Evolutionary conservation across 495 filamentous ascomycete genomes (phyloP), one percentile per base, ranked within the genome.

Genomic region (Daldinia grandis): DNA sequence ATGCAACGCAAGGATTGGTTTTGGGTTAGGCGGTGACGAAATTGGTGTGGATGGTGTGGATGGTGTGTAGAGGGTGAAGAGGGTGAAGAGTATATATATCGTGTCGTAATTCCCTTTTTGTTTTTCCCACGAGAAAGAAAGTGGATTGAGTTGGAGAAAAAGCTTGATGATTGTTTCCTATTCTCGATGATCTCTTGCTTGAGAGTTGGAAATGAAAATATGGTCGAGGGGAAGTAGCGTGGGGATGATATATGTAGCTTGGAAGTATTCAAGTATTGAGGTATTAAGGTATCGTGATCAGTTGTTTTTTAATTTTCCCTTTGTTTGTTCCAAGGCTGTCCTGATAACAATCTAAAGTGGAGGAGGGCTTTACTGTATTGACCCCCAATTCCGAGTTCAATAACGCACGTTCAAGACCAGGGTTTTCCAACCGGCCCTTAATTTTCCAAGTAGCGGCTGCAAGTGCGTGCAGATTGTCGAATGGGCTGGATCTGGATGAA

Each of bases 401-500:
- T 21, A 21, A 47, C 19, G 42, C 42, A 21, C 42, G 9, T 57
- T 72, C 9, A 14, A 68, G 44, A 60, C 64, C 50, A 44, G 60
- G 69, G 51, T 4, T 51, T 56, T 49, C 25, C 27, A 50, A 64
- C 55, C 61, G 59, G 65, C 7, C 40, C 51, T 65, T 65, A 53
- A 60, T 68, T 35, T 68, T 58, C 15, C 24, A 15, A 25, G 38
- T 58, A 65, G 68, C 31, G 40, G 33, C 42, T 24, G 17, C 17
- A 42, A 68, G 24, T 53, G 21, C 55, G 27, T 64, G 59, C 64
- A 72, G 69, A 72, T 72, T 68, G 51, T 73, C 65, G 70, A 68
- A 62, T 62, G 62, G 70, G 65, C 70, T 73, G 62, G 70, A 73
- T 68, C 70, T 68, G 57, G 49, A 56, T 44, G 50, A 64, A 65